Percentiles rank a stretch among this genome's conserved stretches.
Conservation (phyloP, 352 stramenopile genomes). For the Globisporangium radiosum region DNA sequence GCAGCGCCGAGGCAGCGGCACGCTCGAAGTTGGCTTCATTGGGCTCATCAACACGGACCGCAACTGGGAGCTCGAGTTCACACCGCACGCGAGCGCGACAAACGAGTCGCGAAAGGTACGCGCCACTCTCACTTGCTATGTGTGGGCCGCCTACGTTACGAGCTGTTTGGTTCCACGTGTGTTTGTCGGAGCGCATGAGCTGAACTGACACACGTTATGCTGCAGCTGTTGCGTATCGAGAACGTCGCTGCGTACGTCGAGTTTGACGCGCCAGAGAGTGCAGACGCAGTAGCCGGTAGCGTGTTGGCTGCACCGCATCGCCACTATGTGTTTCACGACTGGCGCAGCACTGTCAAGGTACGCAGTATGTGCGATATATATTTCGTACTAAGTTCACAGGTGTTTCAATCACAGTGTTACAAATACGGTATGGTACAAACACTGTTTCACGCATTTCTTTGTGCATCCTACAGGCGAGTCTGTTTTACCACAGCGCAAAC, state of each 20-base stretch:
- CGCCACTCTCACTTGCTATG: not conserved
- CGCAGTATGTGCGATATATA: not conserved
- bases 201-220: not conserved
- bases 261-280: slow-evolving; percentile 22
- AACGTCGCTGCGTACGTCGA: slow-evolving; percentile 71
- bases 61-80: slow-evolving; percentile 72
- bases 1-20: slow-evolving; percentile 58
- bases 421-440: no score
- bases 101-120: slow-evolving; percentile 82
- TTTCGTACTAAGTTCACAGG: no score
- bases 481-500: slow-evolving; percentile 77
- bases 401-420: no score
- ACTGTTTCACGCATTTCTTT: not conserved
- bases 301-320: slow-evolving; percentile 15
- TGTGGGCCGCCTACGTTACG: not conserved
- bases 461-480: slow-evolving; percentile 25
- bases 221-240: slow-evolving; percentile 57
- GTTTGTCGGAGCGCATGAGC: not conserved
- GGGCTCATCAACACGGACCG: slow-evolving; percentile 71
- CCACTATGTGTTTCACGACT: slow-evolving; percentile 85
- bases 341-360: slow-evolving; percentile 75
- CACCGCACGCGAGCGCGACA: slow-evolving; percentile 58
- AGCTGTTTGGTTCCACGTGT: slow-evolving; percentile 4
- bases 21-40: slow-evolving; percentile 56
- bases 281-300: not conserved